Evolutionary conservation across 2,329 filamentous ascomycete genomes (phyloP).

Genomic region (Talaromyces sp.): DNA sequence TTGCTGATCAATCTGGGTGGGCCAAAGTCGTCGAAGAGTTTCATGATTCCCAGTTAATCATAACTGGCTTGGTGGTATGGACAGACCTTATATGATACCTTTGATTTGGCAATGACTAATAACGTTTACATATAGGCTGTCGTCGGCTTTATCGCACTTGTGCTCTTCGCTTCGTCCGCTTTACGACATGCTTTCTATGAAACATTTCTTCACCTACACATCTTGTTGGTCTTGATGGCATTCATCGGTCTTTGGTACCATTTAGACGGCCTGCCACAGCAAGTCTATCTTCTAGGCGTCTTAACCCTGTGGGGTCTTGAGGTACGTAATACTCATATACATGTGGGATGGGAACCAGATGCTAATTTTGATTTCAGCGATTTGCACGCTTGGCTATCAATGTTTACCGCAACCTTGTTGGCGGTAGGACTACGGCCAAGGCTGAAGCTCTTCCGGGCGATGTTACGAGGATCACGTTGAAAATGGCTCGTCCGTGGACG

Average conservation of each 20-base stretch:
- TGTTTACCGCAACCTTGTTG: constrained; percentile 62
- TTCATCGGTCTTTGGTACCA: constrained; percentile 78
- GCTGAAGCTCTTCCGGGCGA: constrained; percentile 70
- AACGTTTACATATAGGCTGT: constrained; percentile 29
- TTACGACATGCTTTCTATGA: constrained; percentile 95
- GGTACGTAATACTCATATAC: constrained; percentile 26
- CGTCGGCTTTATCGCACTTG: constrained; percentile 63
- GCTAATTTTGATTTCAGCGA: constrained; percentile 40
- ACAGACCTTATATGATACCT: neutral
- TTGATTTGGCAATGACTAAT: neutral
- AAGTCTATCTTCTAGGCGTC: constrained; percentile 71
- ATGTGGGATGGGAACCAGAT: neutral
- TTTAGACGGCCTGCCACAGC: constrained; percentile 66
- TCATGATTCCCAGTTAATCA: constrained; percentile 35
- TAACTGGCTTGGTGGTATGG: constrained; percentile 48
- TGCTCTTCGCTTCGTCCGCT: constrained; percentile 71
- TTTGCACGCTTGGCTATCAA: constrained; percentile 62
- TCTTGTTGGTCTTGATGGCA: constrained; percentile 66
- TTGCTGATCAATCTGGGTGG: constrained; percentile 49
- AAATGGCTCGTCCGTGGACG: constrained; percentile 64
- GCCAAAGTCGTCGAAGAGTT: constrained; percentile 32
- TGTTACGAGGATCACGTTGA: constrained; percentile 67
- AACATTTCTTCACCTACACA: constrained; percentile 86
- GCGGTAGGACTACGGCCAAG: constrained; percentile 62
- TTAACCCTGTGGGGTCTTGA: constrained; percentile 77